Percentiles rank a stretch among this genome's conserved stretches.
Evolutionary conservation across 768 basidiomycete genomes (phyloP).

Genomic region (Rhizopogon vinicolor): DNA sequence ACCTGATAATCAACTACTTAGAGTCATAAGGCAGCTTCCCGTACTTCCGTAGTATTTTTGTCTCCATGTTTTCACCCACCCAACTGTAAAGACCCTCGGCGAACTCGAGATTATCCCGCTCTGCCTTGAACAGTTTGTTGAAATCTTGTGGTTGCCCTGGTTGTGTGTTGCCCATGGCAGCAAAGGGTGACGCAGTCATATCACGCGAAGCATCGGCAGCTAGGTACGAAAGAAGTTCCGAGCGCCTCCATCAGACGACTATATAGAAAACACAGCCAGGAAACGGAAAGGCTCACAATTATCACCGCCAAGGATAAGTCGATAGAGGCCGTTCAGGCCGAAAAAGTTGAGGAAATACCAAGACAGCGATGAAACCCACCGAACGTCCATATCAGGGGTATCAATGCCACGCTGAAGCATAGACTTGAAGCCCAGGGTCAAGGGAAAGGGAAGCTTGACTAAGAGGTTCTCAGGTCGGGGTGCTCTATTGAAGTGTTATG

Average conservation of each 20-base stretch:
- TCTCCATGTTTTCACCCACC: slow-evolving; percentile 79
- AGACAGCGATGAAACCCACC: slow-evolving; percentile 97
- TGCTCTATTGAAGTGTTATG: not conserved
- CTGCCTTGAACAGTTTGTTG: slow-evolving; percentile 84
- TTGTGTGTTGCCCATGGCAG: slow-evolving; percentile 39
- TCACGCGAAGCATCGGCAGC: slow-evolving; percentile 79
- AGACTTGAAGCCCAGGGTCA: slow-evolving; percentile 95
- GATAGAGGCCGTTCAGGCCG: slow-evolving; percentile 93
- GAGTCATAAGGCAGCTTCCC: slow-evolving; percentile 45
- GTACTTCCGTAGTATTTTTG: slow-evolving; percentile 72
- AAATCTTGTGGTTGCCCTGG: slow-evolving; percentile 74
- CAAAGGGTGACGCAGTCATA: slow-evolving; percentile 69
- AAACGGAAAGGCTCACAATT: slow-evolving; percentile 56
- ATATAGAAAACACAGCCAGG: slow-evolving; percentile 2
- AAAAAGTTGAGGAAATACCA: slow-evolving; percentile 99
- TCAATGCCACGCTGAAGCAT: slow-evolving; percentile 97
- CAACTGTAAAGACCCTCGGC: slow-evolving; percentile 83
- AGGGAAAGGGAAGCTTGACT: slow-evolving; percentile 97
- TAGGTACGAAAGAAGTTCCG: slow-evolving; percentile 23
- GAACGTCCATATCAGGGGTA: slow-evolving; percentile 94
- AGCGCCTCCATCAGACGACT: slow-evolving; percentile 10
- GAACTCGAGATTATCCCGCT: slow-evolving; percentile 90
- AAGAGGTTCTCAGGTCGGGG: slow-evolving; percentile 4
- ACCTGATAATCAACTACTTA: slow-evolving; percentile 14
- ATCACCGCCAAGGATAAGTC: slow-evolving; percentile 85